Percentiles rank a stretch among this genome's conserved stretches.
These are phyloP conservation scores for Nidularia pulvinata DNA, from an alignment of 768 basidiomycete genomes.

Conservation along the genomic window DNA sequence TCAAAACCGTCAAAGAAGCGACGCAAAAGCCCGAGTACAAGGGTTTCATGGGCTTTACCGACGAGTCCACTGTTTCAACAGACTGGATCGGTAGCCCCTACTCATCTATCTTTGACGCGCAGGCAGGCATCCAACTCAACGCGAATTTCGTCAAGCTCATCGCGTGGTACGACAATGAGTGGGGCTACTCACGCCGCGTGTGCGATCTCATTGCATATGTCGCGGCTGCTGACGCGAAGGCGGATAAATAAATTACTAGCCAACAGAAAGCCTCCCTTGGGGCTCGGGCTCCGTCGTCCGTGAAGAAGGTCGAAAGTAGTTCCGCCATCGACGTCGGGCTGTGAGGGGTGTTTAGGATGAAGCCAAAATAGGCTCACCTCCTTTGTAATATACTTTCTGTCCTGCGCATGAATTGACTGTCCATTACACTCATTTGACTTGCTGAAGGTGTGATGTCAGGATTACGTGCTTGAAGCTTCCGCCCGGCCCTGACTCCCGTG, in stretches of 20 bases:
- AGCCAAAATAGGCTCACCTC: neutral
- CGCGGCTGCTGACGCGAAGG: slow-evolving; percentile 49
- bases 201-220: slow-evolving; percentile 81
- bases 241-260: neutral
- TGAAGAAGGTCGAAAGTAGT: too few relatives aligned
- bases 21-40: slow-evolving; percentile 51
- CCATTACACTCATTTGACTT: neutral
- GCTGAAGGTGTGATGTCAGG: too few relatives aligned
- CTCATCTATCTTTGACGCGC: slow-evolving; percentile 90
- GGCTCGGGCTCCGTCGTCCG: too few relatives aligned
- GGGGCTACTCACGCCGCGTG: slow-evolving; percentile 89
- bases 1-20: slow-evolving; percentile 73
- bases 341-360: too few relatives aligned
- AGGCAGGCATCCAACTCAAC: slow-evolving; percentile 86
- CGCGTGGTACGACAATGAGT: slow-evolving; percentile 94
- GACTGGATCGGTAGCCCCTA: slow-evolving; percentile 76
- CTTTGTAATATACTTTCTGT: neutral
- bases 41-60: slow-evolving; percentile 82
- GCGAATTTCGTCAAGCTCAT: slow-evolving; percentile 91
- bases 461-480: too few relatives aligned
- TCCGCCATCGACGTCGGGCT: too few relatives aligned
- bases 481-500: too few relatives aligned
- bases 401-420: neutral
- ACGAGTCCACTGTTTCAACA: slow-evolving; percentile 86
- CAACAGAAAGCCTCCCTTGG: too few relatives aligned